Evolutionary conservation across 345 rosid species (phyloP), one percentile per base, ranked within the genome.

Genomic region (Corymbia maculata): DNA sequence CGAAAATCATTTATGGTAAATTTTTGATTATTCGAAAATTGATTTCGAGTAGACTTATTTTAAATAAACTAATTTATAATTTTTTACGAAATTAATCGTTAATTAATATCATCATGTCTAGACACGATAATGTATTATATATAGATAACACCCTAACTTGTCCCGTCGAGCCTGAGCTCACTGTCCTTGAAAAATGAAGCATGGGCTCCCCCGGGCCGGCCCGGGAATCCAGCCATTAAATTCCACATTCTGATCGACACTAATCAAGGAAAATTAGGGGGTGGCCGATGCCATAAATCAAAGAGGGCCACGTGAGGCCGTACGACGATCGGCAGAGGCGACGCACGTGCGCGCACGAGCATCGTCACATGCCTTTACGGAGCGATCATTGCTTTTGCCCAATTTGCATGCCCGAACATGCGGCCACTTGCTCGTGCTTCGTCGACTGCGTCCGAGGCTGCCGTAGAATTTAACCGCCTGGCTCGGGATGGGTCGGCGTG

Each of bases 381-480:
- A 0, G 42, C 49, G 4, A 75, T 19, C 80, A 42, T 42, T 5
- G 0, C 80, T 64, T 64, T 36, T 0, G 3, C 26, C 45, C 80
- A 36, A 1, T 70, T 36, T 32, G 75, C 75, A 66, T 66, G 75
- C 75, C 32, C 17, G 4, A n/a, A 13, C 75, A 66, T 66, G 79
- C 79, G 17, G 42, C 79, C 7, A 1, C 79, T 66, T 66, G 42
- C 79, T 30, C 36, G 7, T 66, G 79, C 21, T 3, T 14, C 36
- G 9, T 66, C 28, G 28, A 0, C 28, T 55, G 8, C 61, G 61
- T 55, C 28, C 61, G 28, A 55, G 61, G 28, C 28, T 8, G 61
- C 28, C 2, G 61, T 0, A 26, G 61, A 55, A 26, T 55, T 55
- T 0, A 22, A 2, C 61, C 28, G 61, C 0, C 26, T 8, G 0